phyloP scores from a whole-genome alignment of 106 monocot genomes.

The Hemerocallis citrina region DNA sequence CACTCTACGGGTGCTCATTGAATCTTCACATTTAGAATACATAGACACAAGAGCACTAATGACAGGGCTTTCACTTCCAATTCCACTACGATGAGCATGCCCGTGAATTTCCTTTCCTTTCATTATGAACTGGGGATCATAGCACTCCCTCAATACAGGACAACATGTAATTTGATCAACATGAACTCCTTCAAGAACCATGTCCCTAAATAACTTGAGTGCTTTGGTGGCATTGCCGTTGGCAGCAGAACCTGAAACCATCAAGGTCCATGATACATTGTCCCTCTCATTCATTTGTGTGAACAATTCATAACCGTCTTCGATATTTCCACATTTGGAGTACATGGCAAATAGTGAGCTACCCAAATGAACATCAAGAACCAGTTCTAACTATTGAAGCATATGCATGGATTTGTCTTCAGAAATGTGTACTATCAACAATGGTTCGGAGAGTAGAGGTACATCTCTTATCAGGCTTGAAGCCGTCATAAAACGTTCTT shows the following conservation, averaged over 20 bases:
- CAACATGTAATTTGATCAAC: constrained; percentile 36
- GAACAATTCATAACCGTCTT: constrained; percentile 50
- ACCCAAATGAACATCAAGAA: constrained; percentile 27
- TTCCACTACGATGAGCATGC: constrained; percentile 32
- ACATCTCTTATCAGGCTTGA: constrained; percentile 50
- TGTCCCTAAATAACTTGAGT: constrained; percentile 40
- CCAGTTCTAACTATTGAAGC: constrained; percentile 27
- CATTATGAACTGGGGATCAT: constrained; percentile 7
- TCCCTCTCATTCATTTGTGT: constrained; percentile 49
- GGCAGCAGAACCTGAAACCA: constrained; percentile 50
- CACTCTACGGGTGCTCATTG: constrained; percentile 24
- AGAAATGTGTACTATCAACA: constrained; percentile 19
- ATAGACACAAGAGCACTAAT: constrained; percentile 41
- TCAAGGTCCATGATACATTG: constrained; percentile 63
- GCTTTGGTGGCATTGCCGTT: constrained; percentile 35
- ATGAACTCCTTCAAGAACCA: constrained; percentile 28
- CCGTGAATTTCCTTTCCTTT: constrained; percentile 70
- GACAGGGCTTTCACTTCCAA: constrained; percentile 10
- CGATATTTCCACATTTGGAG: constrained; percentile 55
- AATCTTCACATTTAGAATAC: constrained; percentile 46
- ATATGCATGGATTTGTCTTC: constrained; percentile 51
- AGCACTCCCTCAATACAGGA: constrained; percentile 24
- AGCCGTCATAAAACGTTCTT: constrained; percentile 31
- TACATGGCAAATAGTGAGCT: constrained; percentile 76
- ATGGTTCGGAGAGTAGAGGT: constrained; percentile 36